These are phyloP conservation scores for Epichloe baconii DNA, from an alignment of 2,329 filamentous ascomycete genomes.

Conservation along the genomic window DNA sequence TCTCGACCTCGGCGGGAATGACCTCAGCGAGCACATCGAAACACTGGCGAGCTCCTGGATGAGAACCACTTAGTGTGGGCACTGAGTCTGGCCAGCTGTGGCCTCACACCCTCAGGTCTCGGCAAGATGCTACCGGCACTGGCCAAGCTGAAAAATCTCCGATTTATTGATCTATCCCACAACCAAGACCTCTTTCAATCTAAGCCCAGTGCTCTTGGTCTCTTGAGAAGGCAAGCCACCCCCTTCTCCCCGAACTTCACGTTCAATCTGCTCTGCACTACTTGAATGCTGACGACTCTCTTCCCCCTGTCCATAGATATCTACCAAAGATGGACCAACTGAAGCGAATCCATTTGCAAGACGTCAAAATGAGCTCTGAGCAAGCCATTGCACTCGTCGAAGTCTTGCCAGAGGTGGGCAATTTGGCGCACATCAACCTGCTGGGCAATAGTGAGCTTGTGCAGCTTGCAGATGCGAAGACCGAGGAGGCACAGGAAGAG, in stretches of 20 bases:
- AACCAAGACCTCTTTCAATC: slow-evolving; percentile 69
- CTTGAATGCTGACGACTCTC: not conserved
- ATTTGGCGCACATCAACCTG: slow-evolving; percentile 75
- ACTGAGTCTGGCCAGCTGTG: slow-evolving; percentile 75
- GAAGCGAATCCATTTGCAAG: slow-evolving; percentile 74
- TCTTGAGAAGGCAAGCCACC: slow-evolving; percentile 54
- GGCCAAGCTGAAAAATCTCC: slow-evolving; percentile 55
- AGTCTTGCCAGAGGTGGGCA: slow-evolving; percentile 70
- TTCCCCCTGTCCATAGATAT: not conserved
- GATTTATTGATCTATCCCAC: slow-evolving; percentile 85
- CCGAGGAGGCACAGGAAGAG: slow-evolving; percentile 76
- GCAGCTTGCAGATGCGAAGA: slow-evolving; percentile 59
- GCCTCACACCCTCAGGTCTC: slow-evolving; percentile 59
- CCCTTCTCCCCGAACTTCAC: too few relatives aligned
- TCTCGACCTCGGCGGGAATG: slow-evolving; percentile 79
- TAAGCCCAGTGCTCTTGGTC: slow-evolving; percentile 57
- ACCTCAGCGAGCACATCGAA: slow-evolving; percentile 44
- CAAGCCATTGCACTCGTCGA: slow-evolving; percentile 87
- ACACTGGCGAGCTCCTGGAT: slow-evolving; percentile 38
- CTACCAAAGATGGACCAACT: slow-evolving; percentile 58
- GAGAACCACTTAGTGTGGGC: slow-evolving; percentile 56
- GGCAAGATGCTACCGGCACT: slow-evolving; percentile 65
- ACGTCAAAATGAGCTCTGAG: slow-evolving; percentile 72
- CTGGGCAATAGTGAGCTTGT: slow-evolving; percentile 66
- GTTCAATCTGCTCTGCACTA: not conserved